Evolutionary conservation across 176 grass and related monocot genomes (phyloP).

Genomic region (Musa schizocarpa): DNA sequence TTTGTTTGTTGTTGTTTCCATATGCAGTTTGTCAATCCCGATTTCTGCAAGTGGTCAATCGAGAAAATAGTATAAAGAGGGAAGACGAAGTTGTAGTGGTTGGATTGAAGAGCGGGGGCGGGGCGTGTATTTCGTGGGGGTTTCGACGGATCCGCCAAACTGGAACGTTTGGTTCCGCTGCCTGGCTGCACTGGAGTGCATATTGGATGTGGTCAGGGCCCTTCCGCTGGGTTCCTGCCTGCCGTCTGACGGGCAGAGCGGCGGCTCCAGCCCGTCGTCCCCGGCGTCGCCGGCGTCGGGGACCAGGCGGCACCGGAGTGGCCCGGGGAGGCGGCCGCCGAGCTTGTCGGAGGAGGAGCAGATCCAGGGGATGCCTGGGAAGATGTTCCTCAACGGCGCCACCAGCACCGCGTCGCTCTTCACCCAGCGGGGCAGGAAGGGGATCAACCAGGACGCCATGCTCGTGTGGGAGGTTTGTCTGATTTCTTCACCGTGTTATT

Average conservation of each 20-base stretch:
- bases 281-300: conserved; percentile 25
- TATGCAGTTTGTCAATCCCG: neutral
- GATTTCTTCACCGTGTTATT: neutral
- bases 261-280: conserved; percentile 13
- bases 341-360: neutral
- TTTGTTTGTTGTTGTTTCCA: neutral
- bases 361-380: neutral
- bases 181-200: conserved; percentile 44
- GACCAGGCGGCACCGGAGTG: neutral
- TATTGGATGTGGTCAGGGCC: conserved; percentile 36
- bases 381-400: conserved; percentile 12
- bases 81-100: neutral
- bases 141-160: neutral
- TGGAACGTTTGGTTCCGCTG: neutral
- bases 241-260: conserved; percentile 14
- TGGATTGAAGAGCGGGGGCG: neutral
- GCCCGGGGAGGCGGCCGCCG: neutral
- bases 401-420: conserved; percentile 8
- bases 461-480: conserved; percentile 17
- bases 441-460: conserved; percentile 19
- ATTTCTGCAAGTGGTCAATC: neutral
- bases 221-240: conserved; percentile 21
- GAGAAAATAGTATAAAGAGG: neutral
- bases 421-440: conserved; percentile 15
- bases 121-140: neutral